Conservation (phyloP, 2,329 filamentous ascomycete genomes). For the Talaromyces rugulosus region DNA sequence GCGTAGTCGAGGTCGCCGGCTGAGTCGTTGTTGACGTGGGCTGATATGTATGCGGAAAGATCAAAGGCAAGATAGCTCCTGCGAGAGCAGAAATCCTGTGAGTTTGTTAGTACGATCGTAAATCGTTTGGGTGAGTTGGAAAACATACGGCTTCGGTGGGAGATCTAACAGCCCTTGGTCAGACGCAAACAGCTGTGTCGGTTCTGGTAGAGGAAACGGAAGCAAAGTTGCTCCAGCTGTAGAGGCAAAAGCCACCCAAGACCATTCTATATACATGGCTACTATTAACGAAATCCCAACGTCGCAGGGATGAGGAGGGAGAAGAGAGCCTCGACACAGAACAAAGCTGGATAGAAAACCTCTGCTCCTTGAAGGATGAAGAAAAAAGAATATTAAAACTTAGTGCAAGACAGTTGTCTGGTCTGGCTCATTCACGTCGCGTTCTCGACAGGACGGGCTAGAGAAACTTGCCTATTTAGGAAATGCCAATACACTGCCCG, state of each 20-base stretch:
- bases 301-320: background rate
- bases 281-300: background rate
- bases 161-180: conserved; percentile 2
- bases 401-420: background rate
- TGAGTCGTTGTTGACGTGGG: background rate
- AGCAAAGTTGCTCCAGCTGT: conserved; percentile 8
- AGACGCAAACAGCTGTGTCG: conserved; percentile 8
- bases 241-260: conserved; percentile 11
- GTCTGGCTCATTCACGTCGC: background rate
- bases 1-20: background rate
- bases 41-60: background rate
- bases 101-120: background rate
- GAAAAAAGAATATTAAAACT: background rate
- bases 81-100: conserved; percentile 8
- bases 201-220: conserved; percentile 10
- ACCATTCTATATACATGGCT: conserved; percentile 12
- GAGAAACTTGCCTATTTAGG: background rate
- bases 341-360: background rate
- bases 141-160: conserved; percentile 8
- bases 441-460: background rate
- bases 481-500: background rate
- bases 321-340: background rate
- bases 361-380: background rate
- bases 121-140: background rate
- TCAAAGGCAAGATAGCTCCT: conserved; percentile 1